Conservation (phyloP, 352 stramenopile genomes). For the Pythium sp. region DNA sequence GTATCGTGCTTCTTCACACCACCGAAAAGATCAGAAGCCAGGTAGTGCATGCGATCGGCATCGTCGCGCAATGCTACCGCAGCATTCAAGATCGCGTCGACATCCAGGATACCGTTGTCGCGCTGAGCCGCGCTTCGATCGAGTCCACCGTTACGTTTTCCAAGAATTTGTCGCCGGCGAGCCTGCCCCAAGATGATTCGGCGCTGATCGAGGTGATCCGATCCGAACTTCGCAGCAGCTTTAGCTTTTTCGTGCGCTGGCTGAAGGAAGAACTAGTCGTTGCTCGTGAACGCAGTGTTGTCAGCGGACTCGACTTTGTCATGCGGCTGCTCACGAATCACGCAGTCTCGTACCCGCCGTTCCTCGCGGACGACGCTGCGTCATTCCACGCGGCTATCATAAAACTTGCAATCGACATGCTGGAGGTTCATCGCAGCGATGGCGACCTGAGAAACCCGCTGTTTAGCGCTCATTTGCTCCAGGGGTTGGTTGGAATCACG, state of each 20-base stretch:
- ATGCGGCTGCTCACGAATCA: constrained; percentile 43
- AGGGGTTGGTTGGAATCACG: constrained; percentile 30
- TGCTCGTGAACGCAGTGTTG: constrained; percentile 18
- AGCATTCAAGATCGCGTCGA: constrained; percentile 15
- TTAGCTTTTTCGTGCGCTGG: constrained; percentile 38
- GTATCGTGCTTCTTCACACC: constrained; percentile 52
- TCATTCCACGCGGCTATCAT: constrained; percentile 41
- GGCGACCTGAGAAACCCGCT: constrained; percentile 20
- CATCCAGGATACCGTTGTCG: constrained; percentile 30
- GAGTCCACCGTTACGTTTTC: constrained; percentile 43
- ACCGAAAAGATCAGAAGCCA: constrained; percentile 32
- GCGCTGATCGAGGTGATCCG: constrained; percentile 20
- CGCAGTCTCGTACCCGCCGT: constrained; percentile 28
- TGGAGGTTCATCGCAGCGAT: constrained; percentile 21
- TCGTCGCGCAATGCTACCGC: constrained; percentile 37
- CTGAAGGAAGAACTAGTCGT: constrained; percentile 34
- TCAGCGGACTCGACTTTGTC: constrained; percentile 26
- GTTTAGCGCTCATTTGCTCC: constrained; percentile 28
- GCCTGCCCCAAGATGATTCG: background rate
- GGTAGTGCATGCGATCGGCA: constrained; percentile 32
- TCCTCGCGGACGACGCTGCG: constrained; percentile 24
- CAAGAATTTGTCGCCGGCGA: constrained; percentile 22
- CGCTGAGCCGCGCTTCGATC: constrained; percentile 38
- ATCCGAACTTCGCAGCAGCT: constrained; percentile 26
- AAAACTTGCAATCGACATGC: constrained; percentile 17